phyloP scores from a whole-genome alignment of 768 basidiomycete genomes.

The Xerocomus spinulosus region DNA sequence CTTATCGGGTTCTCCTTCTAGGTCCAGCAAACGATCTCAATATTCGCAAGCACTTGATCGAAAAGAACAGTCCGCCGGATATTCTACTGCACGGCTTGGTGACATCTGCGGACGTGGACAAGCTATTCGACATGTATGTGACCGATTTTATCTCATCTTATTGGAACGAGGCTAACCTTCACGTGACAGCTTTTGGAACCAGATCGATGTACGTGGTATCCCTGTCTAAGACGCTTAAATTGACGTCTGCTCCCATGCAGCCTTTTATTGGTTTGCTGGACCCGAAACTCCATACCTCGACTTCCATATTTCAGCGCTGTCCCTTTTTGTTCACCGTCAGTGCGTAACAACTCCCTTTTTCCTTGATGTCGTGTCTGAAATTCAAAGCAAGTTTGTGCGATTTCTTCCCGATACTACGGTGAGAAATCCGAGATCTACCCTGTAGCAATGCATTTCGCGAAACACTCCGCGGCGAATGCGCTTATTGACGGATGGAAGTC shows the following conservation, averaged over 20 bases:
- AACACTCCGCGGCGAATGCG: slow-evolving; percentile 74
- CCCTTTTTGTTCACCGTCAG: slow-evolving; percentile 90
- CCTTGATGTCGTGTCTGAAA: neutral
- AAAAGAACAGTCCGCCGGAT: slow-evolving; percentile 75
- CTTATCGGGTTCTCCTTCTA: slow-evolving; percentile 16
- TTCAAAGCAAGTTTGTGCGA: slow-evolving; percentile 64
- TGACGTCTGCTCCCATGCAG: slow-evolving; percentile 22
- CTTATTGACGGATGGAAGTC: slow-evolving; percentile 80
- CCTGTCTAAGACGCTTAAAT: neutral
- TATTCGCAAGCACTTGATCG: slow-evolving; percentile 67
- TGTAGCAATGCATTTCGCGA: slow-evolving; percentile 86
- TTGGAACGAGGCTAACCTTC: slow-evolving; percentile 1
- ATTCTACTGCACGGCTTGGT: slow-evolving; percentile 79
- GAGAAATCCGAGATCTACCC: slow-evolving; percentile 83
- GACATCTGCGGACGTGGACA: slow-evolving; percentile 71
- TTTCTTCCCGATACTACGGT: slow-evolving; percentile 74
- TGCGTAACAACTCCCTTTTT: slow-evolving; percentile 34
- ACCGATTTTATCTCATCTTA: neutral
- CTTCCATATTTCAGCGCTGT: slow-evolving; percentile 73
- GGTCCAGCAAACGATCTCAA: slow-evolving; percentile 70
- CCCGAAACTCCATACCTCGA: slow-evolving; percentile 74
- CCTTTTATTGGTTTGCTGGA: slow-evolving; percentile 76
- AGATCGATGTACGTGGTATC: slow-evolving; percentile 55
- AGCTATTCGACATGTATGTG: slow-evolving; percentile 78
- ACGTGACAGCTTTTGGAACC: slow-evolving; percentile 57